Evolutionary conservation across 2,329 filamentous ascomycete species (phyloP).

Genomic region (Fusarium decemcellulare): DNA sequence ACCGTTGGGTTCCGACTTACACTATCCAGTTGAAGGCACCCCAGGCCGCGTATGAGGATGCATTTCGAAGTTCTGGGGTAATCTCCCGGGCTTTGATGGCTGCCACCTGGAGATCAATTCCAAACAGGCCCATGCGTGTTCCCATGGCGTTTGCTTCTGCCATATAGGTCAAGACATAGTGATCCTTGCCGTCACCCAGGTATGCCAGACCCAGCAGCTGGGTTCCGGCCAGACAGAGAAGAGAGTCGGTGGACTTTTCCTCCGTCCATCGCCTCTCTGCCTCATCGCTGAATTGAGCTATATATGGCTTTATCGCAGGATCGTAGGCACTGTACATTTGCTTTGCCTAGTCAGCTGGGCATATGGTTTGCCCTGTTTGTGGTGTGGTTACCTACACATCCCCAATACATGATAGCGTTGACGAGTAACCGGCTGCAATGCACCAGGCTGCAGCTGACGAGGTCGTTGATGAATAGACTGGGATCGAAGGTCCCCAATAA

Average conservation of each 20-base stretch:
- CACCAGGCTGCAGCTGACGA: slow-evolving; percentile 39
- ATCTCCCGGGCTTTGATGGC: slow-evolving; percentile 25
- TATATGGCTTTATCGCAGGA: neutral
- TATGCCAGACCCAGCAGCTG: slow-evolving; percentile 53
- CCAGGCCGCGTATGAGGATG: slow-evolving; percentile 47
- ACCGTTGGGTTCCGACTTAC: slow-evolving; percentile 43
- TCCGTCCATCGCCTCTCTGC: slow-evolving; percentile 23
- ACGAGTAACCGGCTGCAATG: slow-evolving; percentile 19
- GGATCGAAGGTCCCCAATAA: slow-evolving; percentile 55
- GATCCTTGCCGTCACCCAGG: slow-evolving; percentile 53
- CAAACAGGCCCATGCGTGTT: slow-evolving; percentile 49
- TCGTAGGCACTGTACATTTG: slow-evolving; percentile 29
- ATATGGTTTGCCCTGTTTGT: neutral
- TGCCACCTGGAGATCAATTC: slow-evolving; percentile 13
- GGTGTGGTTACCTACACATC: slow-evolving; percentile 24
- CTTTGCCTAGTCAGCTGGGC: slow-evolving; percentile 13
- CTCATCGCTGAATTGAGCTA: slow-evolving; percentile 21
- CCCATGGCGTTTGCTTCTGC: slow-evolving; percentile 49
- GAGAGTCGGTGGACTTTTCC: slow-evolving; percentile 23
- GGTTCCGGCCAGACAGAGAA: slow-evolving; percentile 49
- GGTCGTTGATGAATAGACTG: slow-evolving; percentile 51
- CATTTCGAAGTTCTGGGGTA: slow-evolving; percentile 16
- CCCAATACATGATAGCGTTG: slow-evolving; percentile 28
- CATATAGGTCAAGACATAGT: slow-evolving; percentile 50
- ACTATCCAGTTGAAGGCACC: slow-evolving; percentile 56